Percentiles rank a stretch among this genome's conserved stretches.
Conservation (phyloP, 1,139 yeast genomes). For the Saccharomycopsis crataegensis region DNA sequence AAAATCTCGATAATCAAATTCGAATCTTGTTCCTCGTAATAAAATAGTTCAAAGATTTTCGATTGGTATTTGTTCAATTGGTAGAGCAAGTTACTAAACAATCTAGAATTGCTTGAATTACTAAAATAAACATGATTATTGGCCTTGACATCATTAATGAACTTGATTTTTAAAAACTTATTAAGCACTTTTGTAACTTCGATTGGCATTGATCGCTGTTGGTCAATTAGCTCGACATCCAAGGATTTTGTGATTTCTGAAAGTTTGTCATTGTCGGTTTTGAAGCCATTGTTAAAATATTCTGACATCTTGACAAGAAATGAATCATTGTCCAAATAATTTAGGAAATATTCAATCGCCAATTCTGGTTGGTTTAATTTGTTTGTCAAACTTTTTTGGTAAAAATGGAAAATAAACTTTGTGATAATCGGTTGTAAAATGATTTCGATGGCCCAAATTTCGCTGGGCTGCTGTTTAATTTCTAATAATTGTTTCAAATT, state of each 20-base stretch:
- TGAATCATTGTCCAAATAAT: constrained; percentile 6
- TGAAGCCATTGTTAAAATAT: neutral
- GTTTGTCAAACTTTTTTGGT: constrained; percentile 17
- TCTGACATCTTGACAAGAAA: constrained; percentile 4
- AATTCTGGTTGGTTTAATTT: constrained; percentile 18
- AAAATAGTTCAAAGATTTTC: constrained; percentile 13
- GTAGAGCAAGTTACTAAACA: constrained; percentile 17
- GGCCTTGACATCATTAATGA: constrained; percentile 15
- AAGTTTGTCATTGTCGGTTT: neutral
- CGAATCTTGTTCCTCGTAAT: neutral
- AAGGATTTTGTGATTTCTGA: neutral
- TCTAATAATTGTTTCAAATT: neutral
- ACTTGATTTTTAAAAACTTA: constrained; percentile 16
- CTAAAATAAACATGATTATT: constrained; percentile 7
- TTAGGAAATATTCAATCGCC: constrained; percentile 16
- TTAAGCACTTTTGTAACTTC: constrained; percentile 15
- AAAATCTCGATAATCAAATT: constrained; percentile 8
- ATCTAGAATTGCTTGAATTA: constrained; percentile 6
- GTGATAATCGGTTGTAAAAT: constrained; percentile 15
- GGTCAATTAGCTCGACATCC: neutral
- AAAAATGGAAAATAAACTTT: constrained; percentile 18
- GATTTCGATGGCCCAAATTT: constrained; percentile 14
- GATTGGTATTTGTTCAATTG: constrained; percentile 15
- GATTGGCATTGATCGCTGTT: neutral
- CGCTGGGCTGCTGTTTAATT: neutral